Percentiles rank a stretch among this genome's conserved stretches.
Evolutionary conservation across 176 grass and related monocot genomes (phyloP).

Genomic region (maize (Zea mays)): Zm-B73-REFERENCE-NAM-5.0 NC_050102.1:147252501-147253000

Average conservation of each 20-base stretch:
- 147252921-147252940: too few species aligned
- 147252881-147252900: too few species aligned
- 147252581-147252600: constrained; percentile 93
- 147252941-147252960: too few species aligned
- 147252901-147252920: too few species aligned
- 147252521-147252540: constrained; percentile 90
- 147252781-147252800: constrained; percentile 19
- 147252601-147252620: constrained; percentile 28
- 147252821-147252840: too few species aligned
- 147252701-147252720: constrained; percentile 13
- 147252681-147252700: neutral
- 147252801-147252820: neutral
- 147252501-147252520: constrained; percentile 96
- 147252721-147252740: constrained; percentile 2
- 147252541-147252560: constrained; percentile 98
- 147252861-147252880: too few species aligned
- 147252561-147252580: constrained; percentile 99
- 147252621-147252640: constrained; percentile 11
- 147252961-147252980: too few species aligned
- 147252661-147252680: constrained; percentile 1
- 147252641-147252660: neutral
- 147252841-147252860: too few species aligned
- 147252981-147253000: too few species aligned
- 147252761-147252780: neutral
- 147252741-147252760: constrained; percentile 20